Conservation (phyloP, 2,329 filamentous ascomycete genomes). For the Tolypocladium amazonense region DNA sequence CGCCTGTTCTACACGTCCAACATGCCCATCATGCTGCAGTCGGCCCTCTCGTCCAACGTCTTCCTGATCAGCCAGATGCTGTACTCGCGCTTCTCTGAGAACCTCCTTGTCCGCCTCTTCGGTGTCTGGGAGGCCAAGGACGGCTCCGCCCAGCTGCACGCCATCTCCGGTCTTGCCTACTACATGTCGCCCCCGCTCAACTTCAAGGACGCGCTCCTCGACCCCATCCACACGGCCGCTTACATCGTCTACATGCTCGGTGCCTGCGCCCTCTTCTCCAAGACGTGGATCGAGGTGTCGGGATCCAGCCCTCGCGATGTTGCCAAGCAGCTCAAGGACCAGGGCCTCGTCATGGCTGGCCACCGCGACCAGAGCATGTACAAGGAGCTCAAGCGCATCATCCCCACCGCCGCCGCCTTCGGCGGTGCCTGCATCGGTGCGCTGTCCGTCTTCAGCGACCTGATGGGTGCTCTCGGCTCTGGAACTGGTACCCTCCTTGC, state of each 20-base stretch:
- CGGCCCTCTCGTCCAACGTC: conserved; percentile 94
- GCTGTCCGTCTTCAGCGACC: conserved; percentile 88
- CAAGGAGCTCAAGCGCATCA: conserved; percentile 99
- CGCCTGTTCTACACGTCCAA: conserved; percentile 99
- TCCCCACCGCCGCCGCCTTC: conserved; percentile 94
- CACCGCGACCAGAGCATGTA: conserved; percentile 99
- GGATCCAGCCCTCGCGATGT: conserved; percentile 96
- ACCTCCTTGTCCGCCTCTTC: conserved; percentile 92
- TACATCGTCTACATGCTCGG: conserved; percentile 98
- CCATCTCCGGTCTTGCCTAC: conserved; percentile 88
- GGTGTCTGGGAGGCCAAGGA: conserved; percentile 98
- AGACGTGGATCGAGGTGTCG: conserved; percentile 99
- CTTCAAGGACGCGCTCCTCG: conserved; percentile 92
- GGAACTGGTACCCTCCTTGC: conserved; percentile 97
- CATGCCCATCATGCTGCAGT: conserved; percentile 99
- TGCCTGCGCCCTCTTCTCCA: conserved; percentile 96
- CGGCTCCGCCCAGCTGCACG: conserved; percentile 89
- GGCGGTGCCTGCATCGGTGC: conserved; percentile 98
- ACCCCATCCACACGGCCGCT: conserved; percentile 90
- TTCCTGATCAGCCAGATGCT: conserved; percentile 99
- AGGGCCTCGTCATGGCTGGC: conserved; percentile 98
- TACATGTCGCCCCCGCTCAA: conserved; percentile 99
- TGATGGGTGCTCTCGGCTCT: conserved; percentile 89
- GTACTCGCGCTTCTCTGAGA: conserved; percentile 97
- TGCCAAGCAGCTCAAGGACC: conserved; percentile 99